Base-by-base conservation (phyloP, 208 protist species). In the Leishmania turanica region DNA sequence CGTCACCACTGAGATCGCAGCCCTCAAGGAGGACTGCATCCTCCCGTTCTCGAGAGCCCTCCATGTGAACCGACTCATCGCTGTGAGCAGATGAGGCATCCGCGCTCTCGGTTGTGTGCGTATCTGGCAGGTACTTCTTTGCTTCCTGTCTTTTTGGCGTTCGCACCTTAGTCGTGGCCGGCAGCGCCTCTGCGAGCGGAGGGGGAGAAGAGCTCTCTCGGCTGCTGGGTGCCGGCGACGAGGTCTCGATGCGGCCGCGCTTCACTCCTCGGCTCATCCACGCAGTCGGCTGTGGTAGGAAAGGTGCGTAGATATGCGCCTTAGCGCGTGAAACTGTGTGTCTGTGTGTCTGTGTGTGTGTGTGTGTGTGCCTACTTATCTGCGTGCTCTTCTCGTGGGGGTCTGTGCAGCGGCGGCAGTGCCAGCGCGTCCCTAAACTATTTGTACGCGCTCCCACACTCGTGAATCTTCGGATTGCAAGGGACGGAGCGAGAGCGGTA, bases 21-120 rank as follows among this genome's bases (percentile, higher is more conserved):
- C 77, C 89, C 49, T 89, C 87, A 58, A 47, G 76, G 40, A 95
- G 64, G 17, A 96, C 72, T 56, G 84, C 86, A 5, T 91, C 82
- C 79, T 95, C 92, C 9, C 79, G 85, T 5, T 85, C 80, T 40
- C 90, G 87, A 47, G 86, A 77, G 51, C 87, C 79, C 6, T 84
- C 78, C 60, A 64, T 65, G n/a, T 58, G 72, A 64, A 84, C 80
- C 2, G 53, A 82, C 37, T 88, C 84, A 37, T 84, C 85, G 13
- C 82, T 85, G 60, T 82, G 71, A 4, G 6, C 45, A 17, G 77
- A 79, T 8, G 68, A 37, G 9, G 65, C 66, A 31, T 84, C 80
- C 31, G 19, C 53, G 34, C 69, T 62, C 42, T 80, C 83, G 3
- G 70, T 8, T 37, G 71, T 34, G 31, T 42, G 58, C 47, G 72